A percentile compares a stretch with the other conserved stretches of the same genome.
Evolutionary conservation across 345 rosid species (phyloP).

Genomic region (Aquilaria yunnanensis): DNA sequence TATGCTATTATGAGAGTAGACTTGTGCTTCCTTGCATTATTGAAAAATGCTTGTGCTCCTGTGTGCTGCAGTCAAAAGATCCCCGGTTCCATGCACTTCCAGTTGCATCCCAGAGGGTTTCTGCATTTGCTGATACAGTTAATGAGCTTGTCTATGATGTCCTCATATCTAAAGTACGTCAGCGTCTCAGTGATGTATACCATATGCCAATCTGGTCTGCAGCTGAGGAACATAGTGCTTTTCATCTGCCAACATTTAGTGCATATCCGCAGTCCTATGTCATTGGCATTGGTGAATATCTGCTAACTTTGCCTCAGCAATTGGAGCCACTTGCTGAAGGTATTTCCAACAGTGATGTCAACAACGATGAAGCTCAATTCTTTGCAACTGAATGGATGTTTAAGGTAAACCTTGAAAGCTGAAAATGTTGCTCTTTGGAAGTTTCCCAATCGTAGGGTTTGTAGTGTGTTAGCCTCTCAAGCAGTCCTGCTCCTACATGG

Average conservation of each 20-base stretch:
- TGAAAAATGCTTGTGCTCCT: too few species aligned
- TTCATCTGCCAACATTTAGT: slow-evolving; percentile 80
- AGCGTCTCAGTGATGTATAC: slow-evolving; percentile 77
- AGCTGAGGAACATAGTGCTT: slow-evolving; percentile 75
- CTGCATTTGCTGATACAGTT: slow-evolving; percentile 77
- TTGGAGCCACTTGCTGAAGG: slow-evolving; percentile 99
- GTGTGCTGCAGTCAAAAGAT: slow-evolving; percentile 76
- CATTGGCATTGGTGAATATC: slow-evolving; percentile 91
- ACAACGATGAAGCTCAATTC: slow-evolving; percentile 85
- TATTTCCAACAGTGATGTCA: slow-evolving; percentile 63
- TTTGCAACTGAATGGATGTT: slow-evolving; percentile 99
- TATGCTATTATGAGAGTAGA: too few species aligned
- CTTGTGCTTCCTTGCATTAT: too few species aligned
- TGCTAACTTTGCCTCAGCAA: slow-evolving; percentile 96
- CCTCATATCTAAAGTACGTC: slow-evolving; percentile 93
- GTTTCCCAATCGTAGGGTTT: background rate
- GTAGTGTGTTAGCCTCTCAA: too few species aligned
- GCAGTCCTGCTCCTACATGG: too few species aligned
- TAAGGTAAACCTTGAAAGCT: slow-evolving; percentile 48
- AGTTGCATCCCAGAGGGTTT: slow-evolving; percentile 81
- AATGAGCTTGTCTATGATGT: slow-evolving; percentile 93
- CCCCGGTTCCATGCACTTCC: slow-evolving; percentile 97
- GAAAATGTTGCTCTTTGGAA: background rate
- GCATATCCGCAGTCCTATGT: slow-evolving; percentile 91
- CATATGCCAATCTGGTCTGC: slow-evolving; percentile 87